These are phyloP conservation scores for Sugiyamaella pinicola DNA, from an alignment of 1,139 yeast species.

Conservation along the genomic window DNA sequence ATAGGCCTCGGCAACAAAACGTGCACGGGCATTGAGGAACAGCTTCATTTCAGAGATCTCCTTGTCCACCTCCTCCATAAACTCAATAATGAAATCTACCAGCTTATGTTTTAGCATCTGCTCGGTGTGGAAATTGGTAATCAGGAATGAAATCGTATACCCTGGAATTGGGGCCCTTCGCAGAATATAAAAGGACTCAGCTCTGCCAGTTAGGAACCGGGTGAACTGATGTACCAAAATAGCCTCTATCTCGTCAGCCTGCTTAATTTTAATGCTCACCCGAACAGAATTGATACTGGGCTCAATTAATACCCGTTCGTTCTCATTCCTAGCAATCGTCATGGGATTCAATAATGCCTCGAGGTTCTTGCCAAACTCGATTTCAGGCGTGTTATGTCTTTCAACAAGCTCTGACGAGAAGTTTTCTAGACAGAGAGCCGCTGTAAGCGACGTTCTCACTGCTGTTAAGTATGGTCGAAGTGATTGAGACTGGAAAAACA, in stretches of 20 bases:
- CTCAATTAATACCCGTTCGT: conserved; percentile 89
- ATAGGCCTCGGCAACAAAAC: conserved; percentile 96
- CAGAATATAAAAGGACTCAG: conserved; percentile 88
- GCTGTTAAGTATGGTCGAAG: conserved; percentile 93
- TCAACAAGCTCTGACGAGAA: conserved; percentile 95
- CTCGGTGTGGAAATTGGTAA: conserved; percentile 94
- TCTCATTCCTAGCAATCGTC: conserved; percentile 89
- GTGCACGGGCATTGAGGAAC: conserved; percentile 94
- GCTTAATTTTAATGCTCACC: conserved; percentile 88
- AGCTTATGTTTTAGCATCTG: conserved; percentile 93
- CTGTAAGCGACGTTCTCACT: conserved; percentile 89
- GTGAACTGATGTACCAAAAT: conserved; percentile 93
- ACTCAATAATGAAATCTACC: conserved; percentile 94
- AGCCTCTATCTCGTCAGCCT: conserved; percentile 95
- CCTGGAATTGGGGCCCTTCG: conserved; percentile 87
- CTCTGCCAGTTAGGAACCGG: conserved; percentile 89
- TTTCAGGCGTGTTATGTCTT: conserved; percentile 96
- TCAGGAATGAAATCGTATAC: conserved; percentile 88
- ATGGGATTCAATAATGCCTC: conserved; percentile 88
- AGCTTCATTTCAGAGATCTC: conserved; percentile 98
- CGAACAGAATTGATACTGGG: conserved; percentile 87
- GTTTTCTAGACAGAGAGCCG: conserved; percentile 92
- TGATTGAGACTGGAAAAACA: conserved; percentile 59
- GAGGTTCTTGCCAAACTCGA: conserved; percentile 76
- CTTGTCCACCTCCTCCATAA: conserved; percentile 98